These are phyloP conservation scores for Isatis tinctoria DNA, from an alignment of 345 rosid species.

Conservation along the genomic window DNA sequence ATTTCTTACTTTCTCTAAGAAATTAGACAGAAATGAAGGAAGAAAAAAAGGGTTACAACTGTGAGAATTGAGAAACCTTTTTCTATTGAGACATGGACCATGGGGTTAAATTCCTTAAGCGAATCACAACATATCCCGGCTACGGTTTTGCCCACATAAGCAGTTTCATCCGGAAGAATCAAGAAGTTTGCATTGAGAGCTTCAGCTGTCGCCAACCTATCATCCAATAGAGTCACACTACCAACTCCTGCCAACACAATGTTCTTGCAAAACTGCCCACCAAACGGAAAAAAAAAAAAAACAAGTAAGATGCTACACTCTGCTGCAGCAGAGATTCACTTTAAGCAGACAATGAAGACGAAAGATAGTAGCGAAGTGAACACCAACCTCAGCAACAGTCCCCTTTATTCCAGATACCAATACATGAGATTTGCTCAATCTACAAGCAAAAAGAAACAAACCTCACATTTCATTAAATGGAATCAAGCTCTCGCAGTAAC, in stretches of 20 bases:
- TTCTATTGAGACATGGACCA: slow-evolving; percentile 77
- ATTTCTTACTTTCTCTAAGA: background rate
- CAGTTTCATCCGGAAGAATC: slow-evolving; percentile 60
- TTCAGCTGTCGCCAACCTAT: slow-evolving; percentile 49
- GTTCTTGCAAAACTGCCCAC: slow-evolving; percentile 89
- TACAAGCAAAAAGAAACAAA: background rate
- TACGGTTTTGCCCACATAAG: slow-evolving; percentile 54
- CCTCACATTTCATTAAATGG: background rate
- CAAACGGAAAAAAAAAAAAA: background rate
- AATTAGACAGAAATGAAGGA: background rate
- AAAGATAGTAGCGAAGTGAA: background rate
- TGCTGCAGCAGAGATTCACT: background rate
- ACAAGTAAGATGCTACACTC: background rate
- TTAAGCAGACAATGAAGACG: background rate
- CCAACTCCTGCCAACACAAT: slow-evolving; percentile 96
- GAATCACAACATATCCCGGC: slow-evolving; percentile 85
- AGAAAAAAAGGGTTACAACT: background rate
- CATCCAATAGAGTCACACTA: slow-evolving; percentile 80
- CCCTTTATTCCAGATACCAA: slow-evolving; percentile 26
- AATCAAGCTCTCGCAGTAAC: background rate
- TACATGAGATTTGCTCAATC: slow-evolving; percentile 27
- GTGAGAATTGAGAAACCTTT: slow-evolving; percentile 46
- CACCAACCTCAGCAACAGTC: slow-evolving; percentile 25
- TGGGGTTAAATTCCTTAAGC: slow-evolving; percentile 85
- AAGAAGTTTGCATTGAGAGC: slow-evolving; percentile 71